phyloP scores from a whole-genome alignment of 1,139 yeast species.

The Saccharomyces hybrid region DNA sequence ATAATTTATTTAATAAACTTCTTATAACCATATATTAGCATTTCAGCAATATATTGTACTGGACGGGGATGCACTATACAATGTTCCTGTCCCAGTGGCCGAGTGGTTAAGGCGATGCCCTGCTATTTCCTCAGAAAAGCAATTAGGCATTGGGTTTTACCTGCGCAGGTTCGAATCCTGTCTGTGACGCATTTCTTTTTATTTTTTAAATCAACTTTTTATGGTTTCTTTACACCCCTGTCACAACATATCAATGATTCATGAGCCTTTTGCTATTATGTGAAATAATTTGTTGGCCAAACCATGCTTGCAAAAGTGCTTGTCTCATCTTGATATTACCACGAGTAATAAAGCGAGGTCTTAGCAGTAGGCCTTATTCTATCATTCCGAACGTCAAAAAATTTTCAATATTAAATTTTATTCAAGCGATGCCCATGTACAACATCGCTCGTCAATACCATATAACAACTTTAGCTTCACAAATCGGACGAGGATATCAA shows the following conservation, averaged over 20 bases:
- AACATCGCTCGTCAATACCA: not conserved
- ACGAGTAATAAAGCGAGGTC: not conserved
- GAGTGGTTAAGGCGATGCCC: slow-evolving; percentile 89
- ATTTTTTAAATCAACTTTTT: not conserved
- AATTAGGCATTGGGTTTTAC: slow-evolving; percentile 46
- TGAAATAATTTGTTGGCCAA: not conserved
- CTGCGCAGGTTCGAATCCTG: slow-evolving; percentile 62
- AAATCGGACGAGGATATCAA: not conserved
- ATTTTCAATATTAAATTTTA: not conserved
- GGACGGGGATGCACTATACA: not conserved
- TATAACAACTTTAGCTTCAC: not conserved
- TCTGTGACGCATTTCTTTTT: slow-evolving; percentile 40
- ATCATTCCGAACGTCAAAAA: not conserved
- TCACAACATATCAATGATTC: not conserved
- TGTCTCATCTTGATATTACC: not conserved
- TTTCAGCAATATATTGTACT: not conserved
- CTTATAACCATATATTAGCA: not conserved
- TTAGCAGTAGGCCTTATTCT: not conserved
- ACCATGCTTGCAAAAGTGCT: not conserved
- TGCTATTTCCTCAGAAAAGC: slow-evolving; percentile 41
- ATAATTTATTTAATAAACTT: not conserved
- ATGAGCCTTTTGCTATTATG: slow-evolving; percentile 10
- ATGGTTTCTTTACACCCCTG: slow-evolving; percentile 1
- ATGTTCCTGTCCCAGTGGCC: slow-evolving; percentile 55
- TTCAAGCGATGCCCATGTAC: not conserved